Evolutionary conservation across 2,329 filamentous ascomycete species (phyloP).

Genomic region (Neonectria magnoliae): DNA sequence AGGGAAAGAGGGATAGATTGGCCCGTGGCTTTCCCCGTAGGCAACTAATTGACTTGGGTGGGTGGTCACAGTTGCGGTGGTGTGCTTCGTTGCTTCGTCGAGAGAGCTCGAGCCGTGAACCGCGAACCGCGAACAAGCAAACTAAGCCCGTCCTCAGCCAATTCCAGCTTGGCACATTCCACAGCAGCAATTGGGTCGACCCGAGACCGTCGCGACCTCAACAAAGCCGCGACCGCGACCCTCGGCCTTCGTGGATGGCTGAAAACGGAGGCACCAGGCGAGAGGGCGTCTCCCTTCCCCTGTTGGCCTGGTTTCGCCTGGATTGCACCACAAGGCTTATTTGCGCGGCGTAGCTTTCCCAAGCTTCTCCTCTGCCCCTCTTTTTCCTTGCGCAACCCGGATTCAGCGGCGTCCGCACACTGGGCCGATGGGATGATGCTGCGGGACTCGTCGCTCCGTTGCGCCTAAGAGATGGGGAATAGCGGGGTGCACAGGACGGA

Average conservation of each 20-base stretch:
- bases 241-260: background rate
- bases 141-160: constrained; percentile 20
- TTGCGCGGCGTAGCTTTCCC: background rate
- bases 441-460: constrained; percentile 1
- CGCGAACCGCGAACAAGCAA: constrained; percentile 38
- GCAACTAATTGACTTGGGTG: too few species aligned
- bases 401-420: constrained; percentile 14
- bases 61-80: background rate
- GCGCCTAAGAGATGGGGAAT: constrained; percentile 11
- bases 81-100: background rate
- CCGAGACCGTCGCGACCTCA: constrained; percentile 1
- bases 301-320: background rate
- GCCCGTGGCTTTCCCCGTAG: background rate
- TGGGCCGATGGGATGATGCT: constrained; percentile 7
- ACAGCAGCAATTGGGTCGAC: constrained; percentile 34
- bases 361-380: constrained; percentile 11
- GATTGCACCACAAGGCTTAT: background rate
- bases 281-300: too few species aligned
- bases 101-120: constrained; percentile 2
- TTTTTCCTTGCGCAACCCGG: constrained; percentile 6
- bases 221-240: constrained; percentile 8
- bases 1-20: background rate
- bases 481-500: background rate
- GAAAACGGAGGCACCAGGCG: background rate
- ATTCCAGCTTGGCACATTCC: constrained; percentile 36